Percentiles rank a stretch among this genome's conserved stretches.
These are phyloP conservation scores for Chalciporus chontae DNA, from an alignment of 768 basidiomycete genomes.

Conservation along the genomic window DNA sequence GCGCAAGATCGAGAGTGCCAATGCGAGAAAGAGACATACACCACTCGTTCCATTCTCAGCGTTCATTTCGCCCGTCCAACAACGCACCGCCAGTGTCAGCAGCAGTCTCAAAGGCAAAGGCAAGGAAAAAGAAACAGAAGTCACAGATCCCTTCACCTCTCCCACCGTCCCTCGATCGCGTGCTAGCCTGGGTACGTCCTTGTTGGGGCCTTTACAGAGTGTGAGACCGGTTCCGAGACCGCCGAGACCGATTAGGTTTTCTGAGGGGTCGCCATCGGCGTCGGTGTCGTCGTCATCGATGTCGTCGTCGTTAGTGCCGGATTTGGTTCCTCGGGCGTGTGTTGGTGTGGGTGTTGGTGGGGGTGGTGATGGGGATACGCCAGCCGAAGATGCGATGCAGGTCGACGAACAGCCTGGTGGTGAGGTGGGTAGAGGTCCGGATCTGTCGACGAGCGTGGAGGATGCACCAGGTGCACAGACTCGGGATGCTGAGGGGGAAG, in stretches of 20 bases:
- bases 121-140: background rate
- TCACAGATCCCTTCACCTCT: background rate
- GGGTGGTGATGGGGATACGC: background rate
- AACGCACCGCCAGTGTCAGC: background rate
- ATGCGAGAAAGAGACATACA: background rate
- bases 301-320: background rate
- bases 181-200: background rate
- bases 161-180: background rate
- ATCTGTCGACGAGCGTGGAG: background rate
- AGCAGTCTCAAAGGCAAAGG: constrained; percentile 1
- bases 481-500: background rate
- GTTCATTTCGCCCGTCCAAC: constrained; percentile 20
- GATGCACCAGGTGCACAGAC: background rate
- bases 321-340: background rate
- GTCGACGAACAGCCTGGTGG: background rate
- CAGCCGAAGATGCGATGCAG: background rate
- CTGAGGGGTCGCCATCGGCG: background rate
- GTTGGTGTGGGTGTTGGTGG: too few relatives aligned
- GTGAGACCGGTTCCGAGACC: background rate
- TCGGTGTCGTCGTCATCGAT: background rate
- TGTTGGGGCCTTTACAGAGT: background rate
- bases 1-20: background rate
- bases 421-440: background rate
- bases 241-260: background rate
- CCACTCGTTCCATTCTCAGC: constrained; percentile 14